A percentile compares a stretch with the other conserved stretches of the same genome.
These are phyloP conservation scores for Cyberlindnera veronae DNA, from an alignment of 805 yeast genomes.

Conservation along the genomic window DNA sequence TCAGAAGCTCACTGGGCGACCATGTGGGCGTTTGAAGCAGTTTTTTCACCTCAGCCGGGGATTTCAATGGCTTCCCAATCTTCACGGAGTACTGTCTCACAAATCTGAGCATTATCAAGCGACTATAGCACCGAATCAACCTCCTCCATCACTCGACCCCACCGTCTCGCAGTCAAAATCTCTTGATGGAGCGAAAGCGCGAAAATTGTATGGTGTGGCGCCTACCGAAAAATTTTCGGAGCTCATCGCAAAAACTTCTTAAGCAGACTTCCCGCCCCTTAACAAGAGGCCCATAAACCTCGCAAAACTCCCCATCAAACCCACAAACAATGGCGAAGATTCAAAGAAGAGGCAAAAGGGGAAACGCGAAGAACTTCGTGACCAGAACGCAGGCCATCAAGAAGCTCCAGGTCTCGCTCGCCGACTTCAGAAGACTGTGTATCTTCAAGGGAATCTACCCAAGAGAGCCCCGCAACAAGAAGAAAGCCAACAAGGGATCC, in stretches of 20 bases:
- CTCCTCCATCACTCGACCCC: no score
- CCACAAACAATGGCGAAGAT: slow-evolving; percentile 26
- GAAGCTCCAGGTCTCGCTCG: slow-evolving; percentile 87
- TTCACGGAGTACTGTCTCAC: slow-evolving; percentile 4
- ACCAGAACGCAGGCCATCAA: slow-evolving; percentile 94
- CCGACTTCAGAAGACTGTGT: slow-evolving; percentile 95
- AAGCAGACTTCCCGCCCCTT: no score
- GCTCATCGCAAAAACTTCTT: slow-evolving; percentile 4
- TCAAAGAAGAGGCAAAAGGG: slow-evolving; percentile 79
- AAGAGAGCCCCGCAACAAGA: slow-evolving; percentile 91
- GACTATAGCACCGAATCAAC: no score
- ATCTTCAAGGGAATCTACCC: slow-evolving; percentile 98
- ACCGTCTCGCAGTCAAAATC: neutral
- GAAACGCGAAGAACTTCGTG: slow-evolving; percentile 88
- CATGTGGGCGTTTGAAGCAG: slow-evolving; percentile 19
- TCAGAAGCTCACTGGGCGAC: slow-evolving; percentile 26
- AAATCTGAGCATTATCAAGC: slow-evolving; percentile 5
- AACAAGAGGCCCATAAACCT: neutral
- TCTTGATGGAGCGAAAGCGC: neutral
- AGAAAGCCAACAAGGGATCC: slow-evolving; percentile 97
- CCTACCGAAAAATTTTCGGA: neutral
- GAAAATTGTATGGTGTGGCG: neutral
- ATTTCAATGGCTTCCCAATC: slow-evolving; percentile 6
- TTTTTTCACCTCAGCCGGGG: slow-evolving; percentile 11
- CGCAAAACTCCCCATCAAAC: neutral